Evolutionary conservation across 139 green algal genomes (phyloP), one percentile per base, ranked within the genome.

Genomic region (Volvox reticuliferus): DNA sequence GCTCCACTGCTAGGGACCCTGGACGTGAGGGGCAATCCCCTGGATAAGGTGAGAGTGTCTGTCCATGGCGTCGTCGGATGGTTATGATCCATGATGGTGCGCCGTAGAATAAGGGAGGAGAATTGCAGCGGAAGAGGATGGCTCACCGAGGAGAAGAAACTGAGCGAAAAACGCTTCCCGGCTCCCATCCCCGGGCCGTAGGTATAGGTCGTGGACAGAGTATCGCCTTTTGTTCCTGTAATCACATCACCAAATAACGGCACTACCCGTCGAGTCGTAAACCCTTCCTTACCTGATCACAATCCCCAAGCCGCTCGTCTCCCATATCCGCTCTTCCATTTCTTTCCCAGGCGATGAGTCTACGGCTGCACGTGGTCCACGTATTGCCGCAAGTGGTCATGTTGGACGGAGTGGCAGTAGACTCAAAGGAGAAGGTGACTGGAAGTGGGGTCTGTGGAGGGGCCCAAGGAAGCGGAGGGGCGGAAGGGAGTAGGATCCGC

Each of bases 351-450:
- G 87, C 76, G 20, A 82, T 93, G 77, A 83, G 89, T 78, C 76
- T 91, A 24, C 93, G 95, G 24, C 81, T 96, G 82, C 91, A 95
- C 87, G 36, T 94, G 6, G 93, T 96, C 12, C 76, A 94, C 83
- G 62, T 96, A 79, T 90, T 96, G 50, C 92, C 93, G 0, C 94
- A 96, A 89, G 91, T 96, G 30, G 76, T 90, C 28, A 14, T 92
- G 33, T 91, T 97, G 35, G 89, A 97, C 33, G 88, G 86, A 62
- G 33, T 82, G 78, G 33, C 79, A 24, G 92, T 97, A 69, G 81
- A 82, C 28, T 76, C 85, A 20, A 91, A 92, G 73, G 94, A 97
- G 63, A 96, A 96, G 87, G 94, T 95, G 20, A 92, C 65, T 93
- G 96, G 63, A 96, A 96, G 87, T 93, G 94, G 20, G 65, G 65